A percentile compares a stretch with the other conserved stretches of the same genome.
Evolutionary conservation across 2,329 filamentous ascomycete genomes (phyloP).

Genomic region (Grosmannia huntii): DNA sequence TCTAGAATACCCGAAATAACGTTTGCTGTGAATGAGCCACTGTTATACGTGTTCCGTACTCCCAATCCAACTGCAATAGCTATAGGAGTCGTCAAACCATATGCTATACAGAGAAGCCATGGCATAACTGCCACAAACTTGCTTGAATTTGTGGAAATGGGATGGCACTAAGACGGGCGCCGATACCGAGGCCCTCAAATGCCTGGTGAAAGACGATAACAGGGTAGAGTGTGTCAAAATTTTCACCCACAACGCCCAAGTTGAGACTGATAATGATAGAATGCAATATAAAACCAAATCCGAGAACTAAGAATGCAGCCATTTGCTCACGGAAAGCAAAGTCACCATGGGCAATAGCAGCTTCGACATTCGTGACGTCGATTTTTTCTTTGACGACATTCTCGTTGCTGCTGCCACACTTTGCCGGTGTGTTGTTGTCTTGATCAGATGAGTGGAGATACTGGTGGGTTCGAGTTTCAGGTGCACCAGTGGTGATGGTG

Average conservation of each 20-base stretch:
- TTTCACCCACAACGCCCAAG: conserved; percentile 42
- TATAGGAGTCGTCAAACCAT: conserved; percentile 71
- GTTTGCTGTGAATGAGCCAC: conserved; percentile 41
- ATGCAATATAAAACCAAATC: conserved; percentile 93
- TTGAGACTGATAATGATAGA: conserved; percentile 88
- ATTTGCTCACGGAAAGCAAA: conserved; percentile 27
- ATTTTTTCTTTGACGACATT: conserved; percentile 58
- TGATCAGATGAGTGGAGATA: conserved; percentile 60
- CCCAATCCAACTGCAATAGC: conserved; percentile 77
- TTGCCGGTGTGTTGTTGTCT: conserved; percentile 63
- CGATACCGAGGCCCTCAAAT: conserved; percentile 87
- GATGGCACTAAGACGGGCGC: conserved; percentile 66
- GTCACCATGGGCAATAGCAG: conserved; percentile 15
- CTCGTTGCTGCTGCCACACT: conserved; percentile 36
- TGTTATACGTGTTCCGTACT: conserved; percentile 52
- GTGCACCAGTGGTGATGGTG: conserved; percentile 25
- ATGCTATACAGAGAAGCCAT: conserved; percentile 58
- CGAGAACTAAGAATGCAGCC: conserved; percentile 66
- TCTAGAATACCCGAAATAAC: conserved; percentile 85
- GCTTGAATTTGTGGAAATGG: conserved; percentile 46
- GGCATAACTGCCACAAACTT: conserved; percentile 54
- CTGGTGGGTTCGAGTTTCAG: conserved; percentile 25
- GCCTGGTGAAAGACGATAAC: conserved; percentile 80
- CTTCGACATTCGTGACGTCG: conserved; percentile 38
- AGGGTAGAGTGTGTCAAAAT: conserved; percentile 48